Evolutionary conservation across 108 stramenopile genomes (phyloP), one percentile per base, ranked within the genome.

Genomic region (Schizochytrium sp.): DNA sequence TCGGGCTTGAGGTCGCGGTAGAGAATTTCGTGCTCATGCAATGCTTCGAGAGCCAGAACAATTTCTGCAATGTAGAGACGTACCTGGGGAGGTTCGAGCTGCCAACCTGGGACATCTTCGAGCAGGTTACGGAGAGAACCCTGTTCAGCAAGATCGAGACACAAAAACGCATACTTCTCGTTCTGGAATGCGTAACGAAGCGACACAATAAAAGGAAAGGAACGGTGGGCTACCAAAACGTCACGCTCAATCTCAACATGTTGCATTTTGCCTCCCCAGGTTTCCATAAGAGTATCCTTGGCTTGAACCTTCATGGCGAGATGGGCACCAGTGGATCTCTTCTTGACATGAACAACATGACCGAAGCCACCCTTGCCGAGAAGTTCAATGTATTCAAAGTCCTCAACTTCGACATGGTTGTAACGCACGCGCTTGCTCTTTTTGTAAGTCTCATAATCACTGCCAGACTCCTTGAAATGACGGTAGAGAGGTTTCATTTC

Each of bases 101-200:
- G 72, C 2, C 49, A 83, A 53, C 76, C 76, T 17, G 73, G 73
- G 44, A 61, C 44, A 1, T 56, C 46, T 46, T 69, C 76, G 50
- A 89, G 76, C 57, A 89, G 41, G 46, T 89, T 57, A 47, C 76
- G 19, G 59, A 89, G 49, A 15, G 76, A 76, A n/a, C 89, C 89
- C 49, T 83, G 56, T 53, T 83, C 89, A 59, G 76, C 83, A 3
- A 94, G 90, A 12, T 90, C 91, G 44, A 94, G 92, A 49, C 91
- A 93, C 60, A 94, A 72, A 19, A 94, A 92, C 49, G 92, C 93
- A 83, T 92, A 73, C 44, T 49, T 42, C 19, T 92, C 91, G 15
- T 93, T 93, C 87, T 94, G 94, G 89, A 94, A 92, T 15, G 94
- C 92, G 87, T 94, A 94, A 88, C 93, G 91, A 72, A 94, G 73